Evolutionary conservation across 2,329 filamentous ascomycete species (phyloP).

Genomic region (Monosporascus sp.): DNA sequence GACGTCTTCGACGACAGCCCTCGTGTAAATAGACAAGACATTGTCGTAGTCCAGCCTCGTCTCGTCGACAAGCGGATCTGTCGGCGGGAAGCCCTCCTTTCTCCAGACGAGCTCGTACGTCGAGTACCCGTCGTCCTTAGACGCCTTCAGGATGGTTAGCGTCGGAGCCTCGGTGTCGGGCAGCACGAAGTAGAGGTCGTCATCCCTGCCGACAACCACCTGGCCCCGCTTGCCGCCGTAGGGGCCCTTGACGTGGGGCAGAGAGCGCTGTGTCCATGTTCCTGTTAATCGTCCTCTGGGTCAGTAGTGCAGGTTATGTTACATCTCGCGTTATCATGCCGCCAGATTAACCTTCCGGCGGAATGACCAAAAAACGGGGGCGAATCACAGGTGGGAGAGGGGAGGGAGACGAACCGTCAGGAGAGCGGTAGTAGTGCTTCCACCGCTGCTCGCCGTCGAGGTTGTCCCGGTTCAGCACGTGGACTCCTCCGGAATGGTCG

Average conservation of each 20-base stretch:
- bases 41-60: constrained; percentile 30
- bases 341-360: too few species aligned
- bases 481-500: constrained; percentile 40
- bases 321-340: not conserved
- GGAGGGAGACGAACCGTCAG: constrained; percentile 20
- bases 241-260: constrained; percentile 26
- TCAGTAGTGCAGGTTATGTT: not conserved
- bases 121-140: constrained; percentile 22
- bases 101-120: constrained; percentile 33
- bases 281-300: constrained; percentile 15
- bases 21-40: constrained; percentile 31
- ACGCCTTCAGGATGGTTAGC: constrained; percentile 29
- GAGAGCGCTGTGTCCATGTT: constrained; percentile 26
- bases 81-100: constrained; percentile 28
- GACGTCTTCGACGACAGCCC: constrained; percentile 10
- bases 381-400: not conserved
- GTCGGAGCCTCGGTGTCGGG: constrained; percentile 25
- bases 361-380: not conserved
- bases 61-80: constrained; percentile 35
- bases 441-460: constrained; percentile 25
- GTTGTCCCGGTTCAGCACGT: constrained; percentile 43
- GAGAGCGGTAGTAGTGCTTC: constrained; percentile 36
- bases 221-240: constrained; percentile 31
- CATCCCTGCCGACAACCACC: constrained; percentile 28
- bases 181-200: constrained; percentile 33